phyloP scores from a whole-genome alignment of 345 rosid genomes.

The Eucalyptus marginata region DNA sequence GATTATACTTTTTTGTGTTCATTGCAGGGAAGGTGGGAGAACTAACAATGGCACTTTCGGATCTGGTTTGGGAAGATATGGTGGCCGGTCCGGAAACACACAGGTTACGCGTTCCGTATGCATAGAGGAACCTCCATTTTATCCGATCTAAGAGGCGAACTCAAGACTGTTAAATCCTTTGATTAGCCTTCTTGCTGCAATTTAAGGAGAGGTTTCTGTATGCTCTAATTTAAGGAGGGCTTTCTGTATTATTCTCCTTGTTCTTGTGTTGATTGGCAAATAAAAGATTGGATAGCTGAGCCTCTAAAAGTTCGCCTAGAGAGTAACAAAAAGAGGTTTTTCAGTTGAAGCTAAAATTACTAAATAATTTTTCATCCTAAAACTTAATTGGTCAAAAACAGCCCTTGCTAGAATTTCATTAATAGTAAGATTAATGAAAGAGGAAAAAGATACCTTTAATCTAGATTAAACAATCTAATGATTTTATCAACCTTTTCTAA shows the following conservation, averaged over 20 bases:
- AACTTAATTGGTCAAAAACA: neutral
- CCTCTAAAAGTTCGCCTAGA: neutral
- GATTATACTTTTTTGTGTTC: neutral
- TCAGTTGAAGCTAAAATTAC: neutral
- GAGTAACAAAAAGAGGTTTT: neutral
- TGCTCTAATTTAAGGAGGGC: neutral
- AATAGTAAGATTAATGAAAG: neutral
- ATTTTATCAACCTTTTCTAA: neutral
- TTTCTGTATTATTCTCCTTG: neutral
- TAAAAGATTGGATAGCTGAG: neutral
- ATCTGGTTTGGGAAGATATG: conserved; percentile 67
- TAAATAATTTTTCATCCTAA: neutral
- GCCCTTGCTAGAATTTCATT: neutral
- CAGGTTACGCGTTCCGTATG: conserved; percentile 31
- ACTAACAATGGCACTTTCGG: conserved; percentile 54
- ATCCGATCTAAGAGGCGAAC: neutral
- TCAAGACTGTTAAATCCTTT: neutral
- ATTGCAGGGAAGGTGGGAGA: conserved; percentile 51
- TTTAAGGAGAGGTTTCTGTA: neutral
- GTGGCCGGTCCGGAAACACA: conserved; percentile 32
- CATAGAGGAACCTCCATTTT: neutral
- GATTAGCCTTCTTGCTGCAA: neutral
- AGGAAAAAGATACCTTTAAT: neutral
- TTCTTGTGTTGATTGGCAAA: neutral
- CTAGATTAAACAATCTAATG: neutral